A percentile compares a stretch with the other conserved stretches of the same genome.
These are phyloP conservation scores for Cephalotrichum gorgonifer DNA, from an alignment of 2,329 filamentous ascomycete species.

Conservation along the genomic window DNA sequence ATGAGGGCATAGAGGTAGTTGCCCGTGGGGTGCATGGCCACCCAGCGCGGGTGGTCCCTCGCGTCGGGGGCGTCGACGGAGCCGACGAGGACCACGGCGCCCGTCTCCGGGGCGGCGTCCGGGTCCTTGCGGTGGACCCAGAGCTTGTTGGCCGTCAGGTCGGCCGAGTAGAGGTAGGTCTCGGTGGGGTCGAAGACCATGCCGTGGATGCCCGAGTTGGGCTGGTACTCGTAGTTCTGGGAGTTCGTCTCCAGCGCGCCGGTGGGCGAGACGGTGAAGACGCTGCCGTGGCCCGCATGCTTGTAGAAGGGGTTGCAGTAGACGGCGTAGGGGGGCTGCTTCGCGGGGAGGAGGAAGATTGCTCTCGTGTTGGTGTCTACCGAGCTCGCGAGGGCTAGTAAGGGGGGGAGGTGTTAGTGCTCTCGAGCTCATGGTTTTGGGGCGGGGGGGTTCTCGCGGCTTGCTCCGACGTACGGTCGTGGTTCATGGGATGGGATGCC, in stretches of 20 bases:
- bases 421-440: neutral
- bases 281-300: constrained; percentile 70
- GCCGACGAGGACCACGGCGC: constrained; percentile 58
- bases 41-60: constrained; percentile 77
- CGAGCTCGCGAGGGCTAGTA: constrained; percentile 54
- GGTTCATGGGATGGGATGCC: constrained; percentile 63
- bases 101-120: constrained; percentile 28
- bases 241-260: constrained; percentile 54
- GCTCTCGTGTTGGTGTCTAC: constrained; percentile 71
- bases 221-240: constrained; percentile 64
- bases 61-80: constrained; percentile 59
- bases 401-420: constrained; percentile 6
- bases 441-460: too few relatives aligned
- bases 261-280: constrained; percentile 51
- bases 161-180: constrained; percentile 68
- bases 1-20: constrained; percentile 77
- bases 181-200: constrained; percentile 71
- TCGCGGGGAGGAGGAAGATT: constrained; percentile 77
- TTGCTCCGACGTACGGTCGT: constrained; percentile 60
- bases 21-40: constrained; percentile 70
- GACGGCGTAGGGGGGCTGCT: constrained; percentile 67
- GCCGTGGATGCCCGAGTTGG: constrained; percentile 64
- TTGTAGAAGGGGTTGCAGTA: constrained; percentile 91
- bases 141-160: constrained; percentile 67
- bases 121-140: constrained; percentile 67